These are phyloP conservation scores for Dendrocalamus latiflorus DNA, from an alignment of 202 grass and related monocot species.

Conservation along the genomic window DNA sequence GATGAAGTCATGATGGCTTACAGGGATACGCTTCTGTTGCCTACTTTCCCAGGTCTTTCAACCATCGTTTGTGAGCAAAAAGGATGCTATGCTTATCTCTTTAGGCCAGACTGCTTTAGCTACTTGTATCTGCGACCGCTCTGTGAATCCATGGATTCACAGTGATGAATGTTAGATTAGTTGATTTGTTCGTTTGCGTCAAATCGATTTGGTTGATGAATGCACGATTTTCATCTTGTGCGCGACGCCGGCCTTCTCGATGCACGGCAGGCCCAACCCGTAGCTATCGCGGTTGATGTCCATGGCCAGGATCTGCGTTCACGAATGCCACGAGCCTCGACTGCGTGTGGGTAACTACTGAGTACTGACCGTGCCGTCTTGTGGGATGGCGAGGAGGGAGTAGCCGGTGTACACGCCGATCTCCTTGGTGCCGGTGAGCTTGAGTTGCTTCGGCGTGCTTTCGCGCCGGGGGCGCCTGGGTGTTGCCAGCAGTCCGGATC, in stretches of 20 bases:
- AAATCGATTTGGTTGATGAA: too few relatives aligned
- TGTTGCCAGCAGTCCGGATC: too few relatives aligned
- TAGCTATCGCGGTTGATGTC: too few relatives aligned
- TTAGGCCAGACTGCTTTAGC: slow-evolving; percentile 1
- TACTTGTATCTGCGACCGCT: slow-evolving; percentile 23
- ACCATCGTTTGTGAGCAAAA: slow-evolving; percentile 2
- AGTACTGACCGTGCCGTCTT: slow-evolving; percentile 59
- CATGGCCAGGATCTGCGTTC: too few relatives aligned
- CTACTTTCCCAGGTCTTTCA: not conserved
- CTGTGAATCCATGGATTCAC: slow-evolving; percentile 13
- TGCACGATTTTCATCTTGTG: too few relatives aligned
- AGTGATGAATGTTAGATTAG: slow-evolving; percentile 26
- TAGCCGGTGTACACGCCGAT: slow-evolving; percentile 95
- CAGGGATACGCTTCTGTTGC: not conserved
- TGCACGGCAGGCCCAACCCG: too few relatives aligned
- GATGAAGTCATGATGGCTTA: slow-evolving; percentile 57
- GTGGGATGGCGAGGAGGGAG: slow-evolving; percentile 65
- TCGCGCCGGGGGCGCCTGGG: too few relatives aligned
- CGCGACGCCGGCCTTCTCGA: too few relatives aligned
- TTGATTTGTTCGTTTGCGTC: not conserved
- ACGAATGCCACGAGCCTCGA: too few relatives aligned
- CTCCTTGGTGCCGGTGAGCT: slow-evolving; percentile 73
- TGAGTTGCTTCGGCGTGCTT: too few relatives aligned
- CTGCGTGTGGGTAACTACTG: too few relatives aligned
- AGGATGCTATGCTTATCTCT: not conserved